Evolutionary conservation across 2,329 filamentous ascomycete species (phyloP).

Genomic region (Rutstroemia sydowiana): DNA sequence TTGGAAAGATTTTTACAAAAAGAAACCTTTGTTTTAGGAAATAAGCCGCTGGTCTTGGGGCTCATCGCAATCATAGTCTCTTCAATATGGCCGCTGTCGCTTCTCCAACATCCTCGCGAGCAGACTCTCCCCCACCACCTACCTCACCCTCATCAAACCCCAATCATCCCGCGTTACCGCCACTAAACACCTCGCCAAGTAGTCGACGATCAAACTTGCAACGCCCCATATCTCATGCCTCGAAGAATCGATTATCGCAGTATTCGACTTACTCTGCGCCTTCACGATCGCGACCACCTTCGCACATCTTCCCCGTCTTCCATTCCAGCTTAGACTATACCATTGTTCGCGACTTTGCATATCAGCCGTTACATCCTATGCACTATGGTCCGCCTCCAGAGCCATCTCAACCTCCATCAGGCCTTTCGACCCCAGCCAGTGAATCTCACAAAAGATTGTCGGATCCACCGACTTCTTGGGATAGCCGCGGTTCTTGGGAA

Average conservation of each 20-base stretch:
- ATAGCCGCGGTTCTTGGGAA: slow-evolving; percentile 56
- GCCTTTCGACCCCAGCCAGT: slow-evolving; percentile 76
- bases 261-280: slow-evolving; percentile 66
- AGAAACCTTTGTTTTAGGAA: not conserved
- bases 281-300: slow-evolving; percentile 68
- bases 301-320: slow-evolving; percentile 75
- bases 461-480: slow-evolving; percentile 72
- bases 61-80: slow-evolving; percentile 8
- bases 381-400: slow-evolving; percentile 91
- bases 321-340: slow-evolving; percentile 81
- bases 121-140: slow-evolving; percentile 45
- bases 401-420: slow-evolving; percentile 61
- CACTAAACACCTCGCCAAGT: slow-evolving; percentile 48
- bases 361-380: slow-evolving; percentile 71
- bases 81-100: slow-evolving; percentile 40
- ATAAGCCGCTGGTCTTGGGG: not conserved
- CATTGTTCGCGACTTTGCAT: slow-evolving; percentile 94
- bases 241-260: slow-evolving; percentile 75
- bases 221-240: slow-evolving; percentile 67
- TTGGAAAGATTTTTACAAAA: slow-evolving; percentile 3
- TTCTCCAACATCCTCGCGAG: slow-evolving; percentile 45
- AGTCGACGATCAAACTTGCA: slow-evolving; percentile 51
- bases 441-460: slow-evolving; percentile 71
- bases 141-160: slow-evolving; percentile 39
- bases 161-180: slow-evolving; percentile 47